phyloP scores from a whole-genome alignment of 257 asterid genomes.

The Lithospermum erythrorhizon region DNA sequence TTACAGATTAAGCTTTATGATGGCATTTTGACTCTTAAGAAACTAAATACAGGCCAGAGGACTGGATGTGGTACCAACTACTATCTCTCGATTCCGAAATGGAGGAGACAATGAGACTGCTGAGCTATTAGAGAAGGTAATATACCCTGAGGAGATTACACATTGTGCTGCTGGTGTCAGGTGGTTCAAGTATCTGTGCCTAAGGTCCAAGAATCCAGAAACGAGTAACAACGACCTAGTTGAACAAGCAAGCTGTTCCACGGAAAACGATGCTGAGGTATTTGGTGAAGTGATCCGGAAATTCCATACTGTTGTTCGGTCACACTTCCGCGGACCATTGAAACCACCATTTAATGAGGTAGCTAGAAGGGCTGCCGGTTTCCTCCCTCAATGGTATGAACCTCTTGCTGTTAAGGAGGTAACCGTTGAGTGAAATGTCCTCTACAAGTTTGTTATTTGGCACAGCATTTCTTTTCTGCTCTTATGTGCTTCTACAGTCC shows the following conservation, averaged over 20 bases:
- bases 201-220: constrained; percentile 29
- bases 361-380: constrained; percentile 87
- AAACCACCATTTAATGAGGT: constrained; percentile 86
- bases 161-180: constrained; percentile 92
- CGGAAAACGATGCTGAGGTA: constrained; percentile 16
- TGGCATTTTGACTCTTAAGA: constrained; percentile 6
- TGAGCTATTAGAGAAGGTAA: constrained; percentile 59
- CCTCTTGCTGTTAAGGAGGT: constrained; percentile 66
- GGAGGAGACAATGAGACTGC: constrained; percentile 86
- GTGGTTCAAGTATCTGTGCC: constrained; percentile 73
- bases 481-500: not conserved
- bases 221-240: constrained; percentile 7
- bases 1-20: too few species aligned
- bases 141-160: constrained; percentile 89
- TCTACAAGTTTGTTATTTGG: not conserved
- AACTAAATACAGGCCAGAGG: constrained; percentile 67
- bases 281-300: constrained; percentile 41
- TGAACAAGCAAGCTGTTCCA: constrained; percentile 7
- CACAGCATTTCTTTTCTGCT: not conserved
- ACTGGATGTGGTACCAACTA: constrained; percentile 87
- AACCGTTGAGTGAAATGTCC: not conserved
- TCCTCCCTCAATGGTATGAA: constrained; percentile 83
- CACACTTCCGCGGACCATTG: constrained; percentile 75
- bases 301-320: constrained; percentile 62
- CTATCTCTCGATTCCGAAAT: constrained; percentile 79